phyloP scores from a whole-genome alignment of 148 eudicot genomes.

The Polygonum maritimum region DNA sequence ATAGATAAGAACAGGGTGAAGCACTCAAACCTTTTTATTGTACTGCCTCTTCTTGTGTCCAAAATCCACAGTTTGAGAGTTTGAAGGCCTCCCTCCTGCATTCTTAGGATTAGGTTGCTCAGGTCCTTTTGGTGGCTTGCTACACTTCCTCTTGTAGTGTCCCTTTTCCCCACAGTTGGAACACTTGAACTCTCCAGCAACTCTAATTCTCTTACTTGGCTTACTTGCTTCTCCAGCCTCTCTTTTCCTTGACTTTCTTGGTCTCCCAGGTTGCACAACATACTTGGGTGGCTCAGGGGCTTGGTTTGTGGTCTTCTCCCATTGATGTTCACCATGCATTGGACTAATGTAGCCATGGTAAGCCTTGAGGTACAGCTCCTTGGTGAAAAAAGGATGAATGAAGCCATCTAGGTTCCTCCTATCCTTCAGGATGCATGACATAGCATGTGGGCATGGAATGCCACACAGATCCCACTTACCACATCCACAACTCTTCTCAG shows the following conservation, averaged over 20 bases:
- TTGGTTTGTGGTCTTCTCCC: background rate
- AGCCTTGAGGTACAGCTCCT: background rate
- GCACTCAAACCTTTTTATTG: too few relatives aligned
- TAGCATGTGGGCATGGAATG: background rate
- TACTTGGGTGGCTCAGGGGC: background rate
- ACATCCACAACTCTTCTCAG: too few relatives aligned
- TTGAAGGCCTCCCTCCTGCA: background rate
- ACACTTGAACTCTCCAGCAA: background rate
- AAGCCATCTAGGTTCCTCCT: background rate
- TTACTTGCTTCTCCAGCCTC: too few relatives aligned
- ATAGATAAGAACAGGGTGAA: too few relatives aligned
- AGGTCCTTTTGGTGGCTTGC: background rate
- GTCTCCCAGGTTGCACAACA: background rate
- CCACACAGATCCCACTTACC: too few relatives aligned
- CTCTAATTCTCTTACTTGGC: background rate
- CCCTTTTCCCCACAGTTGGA: background rate
- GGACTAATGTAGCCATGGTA: background rate
- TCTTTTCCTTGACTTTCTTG: background rate
- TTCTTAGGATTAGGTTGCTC: background rate
- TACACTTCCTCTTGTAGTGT: background rate
- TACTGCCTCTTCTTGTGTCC: too few relatives aligned
- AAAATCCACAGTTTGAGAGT: background rate
- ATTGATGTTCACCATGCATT: background rate
- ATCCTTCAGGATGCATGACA: background rate
- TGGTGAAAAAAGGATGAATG: background rate